Evolutionary conservation across 805 yeast species (phyloP).

Genomic region (Pachysolen tannophilus): DNA sequence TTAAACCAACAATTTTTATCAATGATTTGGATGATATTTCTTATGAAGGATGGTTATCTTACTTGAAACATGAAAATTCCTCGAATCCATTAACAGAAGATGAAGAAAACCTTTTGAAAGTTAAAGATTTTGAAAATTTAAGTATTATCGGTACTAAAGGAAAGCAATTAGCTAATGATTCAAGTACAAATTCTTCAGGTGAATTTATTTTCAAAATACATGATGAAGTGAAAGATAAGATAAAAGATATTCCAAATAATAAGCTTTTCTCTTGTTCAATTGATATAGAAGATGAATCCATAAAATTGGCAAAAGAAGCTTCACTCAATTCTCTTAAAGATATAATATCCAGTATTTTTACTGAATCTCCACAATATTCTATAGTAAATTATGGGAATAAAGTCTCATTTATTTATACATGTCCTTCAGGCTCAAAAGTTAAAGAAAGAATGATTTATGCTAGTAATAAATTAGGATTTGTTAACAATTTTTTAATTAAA

Average conservation of each 20-base stretch:
- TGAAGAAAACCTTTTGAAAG: slow-evolving; percentile 42
- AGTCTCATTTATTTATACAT: slow-evolving; percentile 65
- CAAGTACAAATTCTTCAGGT: slow-evolving; percentile 3
- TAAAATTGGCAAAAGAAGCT: slow-evolving; percentile 23
- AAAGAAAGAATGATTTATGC: slow-evolving; percentile 93
- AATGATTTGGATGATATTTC: slow-evolving; percentile 51
- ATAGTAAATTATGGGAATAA: slow-evolving; percentile 35
- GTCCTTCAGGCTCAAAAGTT: slow-evolving; percentile 87
- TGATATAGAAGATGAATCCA: slow-evolving; percentile 39
- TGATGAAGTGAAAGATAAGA: slow-evolving; percentile 4
- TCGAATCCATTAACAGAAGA: slow-evolving; percentile 47
- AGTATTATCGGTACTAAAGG: slow-evolving; percentile 23
- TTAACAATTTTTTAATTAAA: slow-evolving; percentile 35
- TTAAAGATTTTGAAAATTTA: slow-evolving; percentile 34
- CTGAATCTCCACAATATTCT: slow-evolving; percentile 49
- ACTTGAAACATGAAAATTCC: slow-evolving; percentile 26
- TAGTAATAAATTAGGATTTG: slow-evolving; percentile 58
- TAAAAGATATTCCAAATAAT: slow-evolving; percentile 13
- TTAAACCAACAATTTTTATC: slow-evolving; percentile 43
- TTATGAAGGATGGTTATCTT: slow-evolving; percentile 36
- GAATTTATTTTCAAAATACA: slow-evolving; percentile 9
- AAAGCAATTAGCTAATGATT: slow-evolving; percentile 15
- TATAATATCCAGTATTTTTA: slow-evolving; percentile 24
- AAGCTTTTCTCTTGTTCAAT: slow-evolving; percentile 43
- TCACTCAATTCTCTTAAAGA: slow-evolving; percentile 20